Evolutionary conservation across 2,329 filamentous ascomycete species (phyloP).

Genomic region (Colletotrichum liriopes): DNA sequence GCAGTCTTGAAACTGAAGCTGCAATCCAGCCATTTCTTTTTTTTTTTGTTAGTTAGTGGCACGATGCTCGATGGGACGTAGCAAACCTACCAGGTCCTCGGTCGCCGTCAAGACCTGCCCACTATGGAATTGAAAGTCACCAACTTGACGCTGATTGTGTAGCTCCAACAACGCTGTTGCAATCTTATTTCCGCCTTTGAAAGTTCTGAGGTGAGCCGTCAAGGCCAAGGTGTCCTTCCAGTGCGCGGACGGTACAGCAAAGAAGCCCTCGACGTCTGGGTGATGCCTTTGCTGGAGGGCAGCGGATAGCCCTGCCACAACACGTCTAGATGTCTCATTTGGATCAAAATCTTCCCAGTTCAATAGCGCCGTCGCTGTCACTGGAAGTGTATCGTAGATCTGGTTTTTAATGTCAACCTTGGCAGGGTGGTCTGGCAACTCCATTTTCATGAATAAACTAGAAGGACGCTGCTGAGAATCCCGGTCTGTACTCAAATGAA

Average conservation of each 20-base stretch:
- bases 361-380: neutral
- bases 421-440: conserved; percentile 28
- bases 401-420: conserved; percentile 33
- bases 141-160: neutral
- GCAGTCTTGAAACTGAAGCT: conserved; percentile 52
- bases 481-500: no score
- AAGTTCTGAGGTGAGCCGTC: conserved; percentile 40
- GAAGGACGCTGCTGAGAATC: neutral
- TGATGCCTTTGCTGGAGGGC: neutral
- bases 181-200: conserved; percentile 25
- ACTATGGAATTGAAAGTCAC: neutral
- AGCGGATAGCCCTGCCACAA: conserved; percentile 4
- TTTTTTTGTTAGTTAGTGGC: neutral
- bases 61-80: neutral
- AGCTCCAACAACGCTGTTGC: conserved; percentile 6
- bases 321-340: neutral
- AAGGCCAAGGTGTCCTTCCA: conserved; percentile 41
- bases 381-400: conserved; percentile 35
- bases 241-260: neutral
- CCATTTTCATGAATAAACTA: neutral
- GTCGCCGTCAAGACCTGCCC: conserved; percentile 30
- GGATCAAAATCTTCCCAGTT: conserved; percentile 24
- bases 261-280: conserved; percentile 1
- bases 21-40: conserved; percentile 37
- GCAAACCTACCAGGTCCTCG: conserved; percentile 32